A percentile compares a stretch with the other conserved stretches of the same genome.
phyloP scores from a whole-genome alignment of 176 grass and related monocot genomes.

The Guadua angustifolia region DNA sequence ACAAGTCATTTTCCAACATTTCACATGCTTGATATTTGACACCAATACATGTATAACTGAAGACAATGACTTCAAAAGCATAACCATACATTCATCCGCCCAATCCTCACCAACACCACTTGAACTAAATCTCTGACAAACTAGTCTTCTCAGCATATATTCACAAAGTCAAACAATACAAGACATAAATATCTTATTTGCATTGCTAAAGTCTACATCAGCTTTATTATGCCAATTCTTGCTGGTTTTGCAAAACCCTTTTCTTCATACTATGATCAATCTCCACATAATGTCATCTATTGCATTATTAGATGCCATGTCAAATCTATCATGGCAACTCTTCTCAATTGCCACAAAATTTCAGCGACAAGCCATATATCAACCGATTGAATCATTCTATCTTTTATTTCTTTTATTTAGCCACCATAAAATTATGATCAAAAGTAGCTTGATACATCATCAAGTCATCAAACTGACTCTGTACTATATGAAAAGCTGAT shows the following conservation, averaged over 20 bases:
- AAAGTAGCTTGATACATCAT: neutral
- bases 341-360: neutral
- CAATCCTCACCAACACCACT: neutral
- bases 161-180: neutral
- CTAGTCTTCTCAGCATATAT: neutral
- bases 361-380: neutral
- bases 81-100: neutral
- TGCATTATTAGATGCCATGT: neutral
- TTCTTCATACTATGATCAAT: neutral
- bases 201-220: neutral
- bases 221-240: neutral
- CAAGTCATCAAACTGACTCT: neutral
- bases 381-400: neutral
- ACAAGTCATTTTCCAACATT: neutral
- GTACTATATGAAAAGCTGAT: neutral
- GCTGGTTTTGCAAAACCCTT: neutral
- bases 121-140: neutral
- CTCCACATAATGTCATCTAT: neutral
- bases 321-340: neutral
- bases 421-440: neutral
- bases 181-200: constrained; percentile 1
- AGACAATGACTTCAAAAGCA: neutral
- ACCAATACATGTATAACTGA: neutral
- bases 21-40: neutral
- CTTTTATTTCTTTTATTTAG: neutral